Evolutionary conservation across 352 stramenopile genomes (phyloP).

Genomic region (Phytophthora cryptogea): DNA sequence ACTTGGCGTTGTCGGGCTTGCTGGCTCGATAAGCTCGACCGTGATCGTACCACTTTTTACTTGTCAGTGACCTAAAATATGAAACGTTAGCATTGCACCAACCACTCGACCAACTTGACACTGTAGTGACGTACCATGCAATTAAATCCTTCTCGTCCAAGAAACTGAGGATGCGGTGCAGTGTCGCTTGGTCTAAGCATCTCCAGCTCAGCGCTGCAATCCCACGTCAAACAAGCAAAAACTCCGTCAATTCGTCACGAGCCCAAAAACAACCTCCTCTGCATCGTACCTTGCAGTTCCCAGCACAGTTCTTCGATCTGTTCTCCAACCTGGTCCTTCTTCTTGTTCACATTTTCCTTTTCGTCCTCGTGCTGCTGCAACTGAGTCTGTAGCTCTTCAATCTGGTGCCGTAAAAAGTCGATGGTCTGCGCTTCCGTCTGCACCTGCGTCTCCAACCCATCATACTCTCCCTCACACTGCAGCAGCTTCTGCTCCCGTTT

Average conservation of each 20-base stretch:
- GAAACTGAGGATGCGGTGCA: conserved; percentile 37
- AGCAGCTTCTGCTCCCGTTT: conserved; percentile 51
- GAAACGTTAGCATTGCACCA: neutral
- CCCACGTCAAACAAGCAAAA: neutral
- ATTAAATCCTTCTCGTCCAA: conserved; percentile 34
- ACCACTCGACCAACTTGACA: neutral
- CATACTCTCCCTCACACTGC: conserved; percentile 40
- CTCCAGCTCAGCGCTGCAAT: conserved; percentile 52
- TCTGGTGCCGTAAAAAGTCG: conserved; percentile 58
- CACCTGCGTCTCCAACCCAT: conserved; percentile 48
- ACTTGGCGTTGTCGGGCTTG: conserved; percentile 19
- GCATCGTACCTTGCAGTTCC: conserved; percentile 62
- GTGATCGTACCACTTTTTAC: conserved; percentile 46
- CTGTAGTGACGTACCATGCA: conserved; percentile 39
- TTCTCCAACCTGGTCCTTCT: conserved; percentile 49
- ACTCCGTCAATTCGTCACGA: neutral
- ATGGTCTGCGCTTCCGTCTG: conserved; percentile 50
- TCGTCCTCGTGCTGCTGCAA: conserved; percentile 43
- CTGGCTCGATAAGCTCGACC: conserved; percentile 32
- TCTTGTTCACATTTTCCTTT: conserved; percentile 36
- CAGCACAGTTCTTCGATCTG: conserved; percentile 63
- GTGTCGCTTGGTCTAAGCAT: conserved; percentile 40
- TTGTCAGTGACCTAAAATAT: conserved; percentile 43
- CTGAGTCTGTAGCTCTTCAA: conserved; percentile 54
- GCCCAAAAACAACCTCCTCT: neutral